Percentiles rank a stretch among this genome's conserved stretches.
Evolutionary conservation across 805 yeast genomes (phyloP).

Genomic region (Maudiozyma turicensis): DNA sequence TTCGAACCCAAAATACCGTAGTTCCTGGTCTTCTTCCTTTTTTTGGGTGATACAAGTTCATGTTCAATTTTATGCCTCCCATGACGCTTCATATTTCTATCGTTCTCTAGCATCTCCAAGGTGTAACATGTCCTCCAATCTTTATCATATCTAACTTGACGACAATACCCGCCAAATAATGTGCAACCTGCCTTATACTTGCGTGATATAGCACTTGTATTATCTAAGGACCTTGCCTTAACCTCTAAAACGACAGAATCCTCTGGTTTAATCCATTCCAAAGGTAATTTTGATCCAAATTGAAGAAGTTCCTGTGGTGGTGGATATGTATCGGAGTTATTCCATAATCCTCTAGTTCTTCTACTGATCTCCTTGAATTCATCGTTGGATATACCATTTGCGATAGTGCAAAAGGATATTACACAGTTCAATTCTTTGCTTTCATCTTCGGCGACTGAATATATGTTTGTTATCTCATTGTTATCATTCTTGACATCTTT

Average conservation of each 20-base stretch:
- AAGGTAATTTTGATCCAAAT: conserved; percentile 57
- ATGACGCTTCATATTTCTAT: not conserved
- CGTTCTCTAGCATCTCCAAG: conserved; percentile 35
- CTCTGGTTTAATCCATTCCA: conserved; percentile 69
- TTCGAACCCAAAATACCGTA: conserved; percentile 4
- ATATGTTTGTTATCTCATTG: no score
- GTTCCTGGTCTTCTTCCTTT: conserved; percentile 21
- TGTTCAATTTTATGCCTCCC: not conserved
- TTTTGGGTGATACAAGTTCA: conserved; percentile 4
- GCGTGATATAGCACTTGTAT: conserved; percentile 32
- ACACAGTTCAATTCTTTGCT: conserved; percentile 28
- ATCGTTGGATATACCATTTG: conserved; percentile 67
- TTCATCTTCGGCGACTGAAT: not conserved
- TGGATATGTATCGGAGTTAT: conserved; percentile 27
- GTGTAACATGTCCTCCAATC: conserved; percentile 46
- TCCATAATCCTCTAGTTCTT: conserved; percentile 55
- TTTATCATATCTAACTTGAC: conserved; percentile 61
- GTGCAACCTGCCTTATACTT: conserved; percentile 60
- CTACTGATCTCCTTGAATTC: conserved; percentile 53
- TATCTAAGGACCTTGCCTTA: conserved; percentile 65
- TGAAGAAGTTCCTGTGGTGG: conserved; percentile 37
- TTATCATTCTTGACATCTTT: not conserved
- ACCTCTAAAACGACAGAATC: conserved; percentile 74
- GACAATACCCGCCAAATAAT: conserved; percentile 66
- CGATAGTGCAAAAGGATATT: conserved; percentile 65